A percentile compares a stretch with the other conserved stretches of the same genome.
Evolutionary conservation across 768 basidiomycete species (phyloP).

Genomic region (Leccinum truebloodii): DNA sequence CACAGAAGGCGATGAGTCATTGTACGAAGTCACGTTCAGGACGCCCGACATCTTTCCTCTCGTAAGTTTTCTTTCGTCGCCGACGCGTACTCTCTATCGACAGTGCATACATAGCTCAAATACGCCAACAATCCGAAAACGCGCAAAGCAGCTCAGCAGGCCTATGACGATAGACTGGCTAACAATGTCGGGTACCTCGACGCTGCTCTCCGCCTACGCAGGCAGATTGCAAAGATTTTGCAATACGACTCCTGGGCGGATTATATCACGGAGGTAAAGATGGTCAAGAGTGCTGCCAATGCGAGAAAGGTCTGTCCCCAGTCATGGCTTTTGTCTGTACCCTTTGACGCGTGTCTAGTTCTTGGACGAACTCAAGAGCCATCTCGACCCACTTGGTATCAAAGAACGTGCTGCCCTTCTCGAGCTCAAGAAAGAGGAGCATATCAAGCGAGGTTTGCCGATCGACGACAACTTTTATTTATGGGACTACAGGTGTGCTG

Average conservation of each 20-base stretch:
- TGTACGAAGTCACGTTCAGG: constrained; percentile 77
- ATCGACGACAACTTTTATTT: constrained; percentile 74
- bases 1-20: constrained; percentile 51
- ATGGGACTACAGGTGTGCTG: constrained; percentile 76
- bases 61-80: constrained; percentile 40
- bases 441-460: constrained; percentile 22
- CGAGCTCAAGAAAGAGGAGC: constrained; percentile 74
- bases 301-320: constrained; percentile 50
- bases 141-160: constrained; percentile 50
- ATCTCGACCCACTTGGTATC: constrained; percentile 69
- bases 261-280: constrained; percentile 82
- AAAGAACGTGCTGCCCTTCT: constrained; percentile 70
- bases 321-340: background rate
- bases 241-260: constrained; percentile 83
- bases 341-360: constrained; percentile 47
- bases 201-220: constrained; percentile 68
- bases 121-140: too few relatives aligned
- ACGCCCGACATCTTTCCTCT: constrained; percentile 79
- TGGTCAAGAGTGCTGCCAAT: constrained; percentile 71
- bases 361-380: constrained; percentile 71
- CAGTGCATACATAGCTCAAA: constrained; percentile 46
- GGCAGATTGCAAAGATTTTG: constrained; percentile 64
- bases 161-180: constrained; percentile 65
- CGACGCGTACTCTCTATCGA: background rate
- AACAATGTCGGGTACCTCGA: constrained; percentile 72